Conservation (phyloP, 2,329 filamentous ascomycete species). For the Zasmidium cellare region DNA sequence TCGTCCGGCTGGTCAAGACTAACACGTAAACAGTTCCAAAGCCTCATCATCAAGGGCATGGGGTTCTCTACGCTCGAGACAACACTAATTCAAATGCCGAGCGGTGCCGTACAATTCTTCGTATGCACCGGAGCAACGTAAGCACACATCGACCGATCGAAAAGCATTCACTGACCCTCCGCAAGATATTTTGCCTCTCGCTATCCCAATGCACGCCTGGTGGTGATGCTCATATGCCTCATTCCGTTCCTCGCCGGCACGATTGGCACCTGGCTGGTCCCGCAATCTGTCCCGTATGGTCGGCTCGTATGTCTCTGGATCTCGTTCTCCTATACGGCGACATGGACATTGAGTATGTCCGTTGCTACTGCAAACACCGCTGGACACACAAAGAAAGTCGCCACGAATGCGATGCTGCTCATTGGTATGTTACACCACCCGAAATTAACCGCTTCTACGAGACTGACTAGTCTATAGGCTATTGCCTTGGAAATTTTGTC, state of each 20-base stretch:
- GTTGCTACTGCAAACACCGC: slow-evolving; percentile 52
- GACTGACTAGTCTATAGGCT: slow-evolving; percentile 48
- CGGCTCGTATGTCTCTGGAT: slow-evolving; percentile 18
- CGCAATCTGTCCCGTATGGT: slow-evolving; percentile 12
- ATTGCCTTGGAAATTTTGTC: slow-evolving; percentile 54
- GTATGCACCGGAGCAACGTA: slow-evolving; percentile 39
- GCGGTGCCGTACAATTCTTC: slow-evolving; percentile 55
- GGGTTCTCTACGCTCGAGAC: slow-evolving; percentile 46
- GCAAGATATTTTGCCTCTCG: slow-evolving; percentile 32
- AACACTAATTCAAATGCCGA: slow-evolving; percentile 55
- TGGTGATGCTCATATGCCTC: slow-evolving; percentile 55
- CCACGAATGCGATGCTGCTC: slow-evolving; percentile 54
- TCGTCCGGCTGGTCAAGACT: no score
- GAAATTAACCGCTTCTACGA: slow-evolving; percentile 11
- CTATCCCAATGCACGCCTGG: slow-evolving; percentile 40
- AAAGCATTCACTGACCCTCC: not conserved
- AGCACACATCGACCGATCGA: not conserved
- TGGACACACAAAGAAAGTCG: slow-evolving; percentile 63
- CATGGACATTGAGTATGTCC: slow-evolving; percentile 51
- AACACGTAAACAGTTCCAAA: slow-evolving; percentile 40
- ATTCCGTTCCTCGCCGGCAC: slow-evolving; percentile 59
- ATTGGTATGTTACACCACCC: slow-evolving; percentile 23
- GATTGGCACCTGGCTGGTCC: slow-evolving; percentile 39
- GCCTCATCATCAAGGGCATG: slow-evolving; percentile 24
- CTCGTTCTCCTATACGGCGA: slow-evolving; percentile 41